Evolutionary conservation across 139 green algal genomes (phyloP).

Genomic region (Chlorella vulgaris): DNA sequence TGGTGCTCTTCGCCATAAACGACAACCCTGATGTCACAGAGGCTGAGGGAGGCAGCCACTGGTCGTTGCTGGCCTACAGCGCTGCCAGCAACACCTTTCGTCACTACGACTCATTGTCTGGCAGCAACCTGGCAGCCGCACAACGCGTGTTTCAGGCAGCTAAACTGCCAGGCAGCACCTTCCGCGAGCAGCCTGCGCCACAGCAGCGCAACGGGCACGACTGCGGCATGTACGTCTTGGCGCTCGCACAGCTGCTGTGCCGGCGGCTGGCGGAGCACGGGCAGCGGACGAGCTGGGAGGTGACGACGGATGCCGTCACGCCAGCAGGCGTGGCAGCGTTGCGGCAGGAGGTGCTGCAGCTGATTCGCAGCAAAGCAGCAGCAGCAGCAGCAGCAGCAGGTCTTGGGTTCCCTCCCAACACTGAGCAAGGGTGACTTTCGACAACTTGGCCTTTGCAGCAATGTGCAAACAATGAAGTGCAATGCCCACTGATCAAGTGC

Average conservation of each 20-base stretch:
- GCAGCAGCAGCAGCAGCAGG: not conserved
- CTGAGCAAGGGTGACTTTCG: too few species aligned
- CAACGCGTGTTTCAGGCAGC: not conserved
- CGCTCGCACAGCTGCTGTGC: conserved; percentile 43
- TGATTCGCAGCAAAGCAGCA: conserved; percentile 4
- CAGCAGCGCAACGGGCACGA: conserved; percentile 74
- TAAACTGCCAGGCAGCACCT: not conserved
- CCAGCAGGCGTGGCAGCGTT: not conserved
- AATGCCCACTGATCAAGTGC: not conserved
- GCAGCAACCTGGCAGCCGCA: conserved; percentile 44
- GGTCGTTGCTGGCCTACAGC: conserved; percentile 61
- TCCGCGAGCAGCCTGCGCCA: conserved; percentile 16
- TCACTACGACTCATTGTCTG: conserved; percentile 64
- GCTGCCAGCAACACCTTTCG: conserved; percentile 37
- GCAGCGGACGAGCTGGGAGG: conserved; percentile 2
- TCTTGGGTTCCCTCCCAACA: too few species aligned
- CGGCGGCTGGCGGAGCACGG: not conserved
- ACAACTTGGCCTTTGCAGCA: too few species aligned
- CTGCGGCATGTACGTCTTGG: conserved; percentile 76
- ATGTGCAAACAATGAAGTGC: not conserved
- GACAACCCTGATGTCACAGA: conserved; percentile 61
- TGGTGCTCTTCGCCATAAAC: conserved; percentile 75
- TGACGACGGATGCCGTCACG: not conserved
- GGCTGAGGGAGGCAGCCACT: conserved; percentile 64
- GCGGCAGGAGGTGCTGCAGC: not conserved